These are phyloP conservation scores for Boletus vinaceobasis DNA, from an alignment of 768 basidiomycete genomes.

Conservation along the genomic window DNA sequence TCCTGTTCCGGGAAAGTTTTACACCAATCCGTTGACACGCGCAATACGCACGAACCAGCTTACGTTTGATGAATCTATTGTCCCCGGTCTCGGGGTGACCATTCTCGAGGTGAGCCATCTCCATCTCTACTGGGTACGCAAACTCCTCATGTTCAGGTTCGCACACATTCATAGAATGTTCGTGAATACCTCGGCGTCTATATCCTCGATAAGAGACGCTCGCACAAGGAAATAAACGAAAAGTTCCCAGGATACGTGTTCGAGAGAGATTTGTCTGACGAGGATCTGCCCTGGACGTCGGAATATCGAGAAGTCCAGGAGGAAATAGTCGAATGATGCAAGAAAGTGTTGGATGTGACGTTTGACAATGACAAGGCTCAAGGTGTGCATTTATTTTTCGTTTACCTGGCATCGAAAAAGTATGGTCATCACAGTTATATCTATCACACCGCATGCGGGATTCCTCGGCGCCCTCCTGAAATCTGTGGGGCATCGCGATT, in stretches of 20 bases:
- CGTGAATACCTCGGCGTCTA: conserved; percentile 58
- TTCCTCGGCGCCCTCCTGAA: conserved; percentile 52
- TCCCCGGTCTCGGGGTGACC: conserved; percentile 28
- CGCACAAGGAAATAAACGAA: conserved; percentile 36
- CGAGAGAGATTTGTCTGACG: conserved; percentile 53
- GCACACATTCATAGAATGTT: conserved; percentile 42
- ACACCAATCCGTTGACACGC: conserved; percentile 46
- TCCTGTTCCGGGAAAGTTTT: background rate
- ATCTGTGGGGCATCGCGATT: conserved; percentile 39
- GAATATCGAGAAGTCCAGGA: background rate
- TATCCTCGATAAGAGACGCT: conserved; percentile 60
- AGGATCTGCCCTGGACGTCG: conserved; percentile 53
- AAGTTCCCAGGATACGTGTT: conserved; percentile 45
- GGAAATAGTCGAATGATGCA: conserved; percentile 40
- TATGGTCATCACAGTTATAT: conserved; percentile 41
- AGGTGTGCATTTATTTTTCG: conserved; percentile 36
- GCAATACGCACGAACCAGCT: conserved; percentile 50
- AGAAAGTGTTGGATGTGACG: conserved; percentile 46
- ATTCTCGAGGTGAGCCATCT: conserved; percentile 48
- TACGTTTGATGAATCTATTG: conserved; percentile 41
- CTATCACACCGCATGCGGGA: conserved; percentile 60
- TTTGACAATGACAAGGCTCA: conserved; percentile 40
- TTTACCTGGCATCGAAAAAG: background rate
- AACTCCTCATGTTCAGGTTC: background rate
- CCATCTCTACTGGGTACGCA: background rate